Conservation (phyloP, 73 alveolate genomes). For the Breviolum minutum region DNA sequence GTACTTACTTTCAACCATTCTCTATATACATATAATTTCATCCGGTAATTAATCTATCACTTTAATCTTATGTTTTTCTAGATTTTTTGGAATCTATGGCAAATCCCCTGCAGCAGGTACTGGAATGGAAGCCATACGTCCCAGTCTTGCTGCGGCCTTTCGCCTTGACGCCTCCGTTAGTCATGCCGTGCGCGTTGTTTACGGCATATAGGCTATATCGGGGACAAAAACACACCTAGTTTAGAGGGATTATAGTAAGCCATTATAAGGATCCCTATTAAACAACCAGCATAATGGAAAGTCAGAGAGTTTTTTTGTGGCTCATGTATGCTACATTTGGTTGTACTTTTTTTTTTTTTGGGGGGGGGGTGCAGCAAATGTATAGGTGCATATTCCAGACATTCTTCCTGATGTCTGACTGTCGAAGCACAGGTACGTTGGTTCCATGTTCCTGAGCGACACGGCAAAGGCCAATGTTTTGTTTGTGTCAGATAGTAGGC, state of each 20-base stretch:
- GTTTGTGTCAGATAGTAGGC: neutral
- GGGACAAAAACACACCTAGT: too few species aligned
- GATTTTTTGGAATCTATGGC: neutral
- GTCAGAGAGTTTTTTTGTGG: too few species aligned
- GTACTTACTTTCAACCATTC: neutral
- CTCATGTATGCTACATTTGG: neutral
- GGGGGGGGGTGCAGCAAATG: too few species aligned
- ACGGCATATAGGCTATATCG: too few species aligned
- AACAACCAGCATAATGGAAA: too few species aligned
- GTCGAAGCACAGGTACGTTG: slow-evolving; percentile 62
- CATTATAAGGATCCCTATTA: too few species aligned
- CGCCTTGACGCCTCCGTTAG: slow-evolving; percentile 71
- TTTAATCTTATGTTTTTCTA: too few species aligned
- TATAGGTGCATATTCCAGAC: too few species aligned
- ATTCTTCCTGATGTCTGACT: too few species aligned
- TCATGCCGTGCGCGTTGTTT: slow-evolving; percentile 53
- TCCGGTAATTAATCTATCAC: too few species aligned
- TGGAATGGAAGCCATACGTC: slow-evolving; percentile 88
- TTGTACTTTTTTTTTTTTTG: neutral
- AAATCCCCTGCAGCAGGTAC: neutral
- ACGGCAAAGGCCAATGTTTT: slow-evolving; percentile 51
- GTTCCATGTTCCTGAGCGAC: slow-evolving; percentile 92
- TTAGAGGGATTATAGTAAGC: too few species aligned
- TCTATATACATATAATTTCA: too few species aligned
- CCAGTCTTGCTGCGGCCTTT: slow-evolving; percentile 82